Conservation (phyloP, 2,329 filamentous ascomycete genomes). For the Fusarium subtropicale region DNA sequence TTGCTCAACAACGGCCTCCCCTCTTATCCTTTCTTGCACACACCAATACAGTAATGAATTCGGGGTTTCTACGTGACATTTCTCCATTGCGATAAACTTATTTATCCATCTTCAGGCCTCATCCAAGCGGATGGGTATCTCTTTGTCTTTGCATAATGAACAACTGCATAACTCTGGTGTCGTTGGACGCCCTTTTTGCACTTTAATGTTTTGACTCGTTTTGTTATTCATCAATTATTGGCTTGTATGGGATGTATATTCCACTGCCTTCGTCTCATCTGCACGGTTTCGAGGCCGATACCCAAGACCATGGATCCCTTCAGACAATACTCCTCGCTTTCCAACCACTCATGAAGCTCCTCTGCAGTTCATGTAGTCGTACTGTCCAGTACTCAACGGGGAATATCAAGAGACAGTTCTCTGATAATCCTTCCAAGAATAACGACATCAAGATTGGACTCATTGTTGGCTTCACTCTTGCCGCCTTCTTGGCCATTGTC, state of each 20-base stretch:
- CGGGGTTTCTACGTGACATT: constrained; percentile 22
- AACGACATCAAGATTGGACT: constrained; percentile 58
- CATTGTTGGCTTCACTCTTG: constrained; percentile 56
- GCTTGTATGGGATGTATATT: constrained; percentile 49
- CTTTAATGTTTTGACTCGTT: constrained; percentile 24
- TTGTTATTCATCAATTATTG: background rate
- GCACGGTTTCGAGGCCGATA: constrained; percentile 28
- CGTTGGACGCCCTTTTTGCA: constrained; percentile 29
- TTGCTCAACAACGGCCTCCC: constrained; percentile 13
- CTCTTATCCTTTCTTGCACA: constrained; percentile 17
- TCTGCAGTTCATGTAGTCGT: background rate
- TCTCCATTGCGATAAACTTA: constrained; percentile 25
- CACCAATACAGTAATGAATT: background rate
- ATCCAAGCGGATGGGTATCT: constrained; percentile 20
- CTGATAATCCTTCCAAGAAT: constrained; percentile 46
- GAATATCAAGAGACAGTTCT: constrained; percentile 45
- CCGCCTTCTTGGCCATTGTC: constrained; percentile 54
- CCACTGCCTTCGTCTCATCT: constrained; percentile 31
- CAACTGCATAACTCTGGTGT: constrained; percentile 21
- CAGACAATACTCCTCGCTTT: background rate
- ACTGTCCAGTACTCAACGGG: background rate
- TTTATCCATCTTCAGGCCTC: constrained; percentile 36
- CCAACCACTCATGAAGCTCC: constrained; percentile 16
- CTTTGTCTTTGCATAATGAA: constrained; percentile 24
- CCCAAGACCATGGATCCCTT: constrained; percentile 21